Evolutionary conservation across 1,284 basidiomycete genomes (phyloP), one percentile per base, ranked within the genome.

Genomic region (Ceratobasidium sp.): DNA sequence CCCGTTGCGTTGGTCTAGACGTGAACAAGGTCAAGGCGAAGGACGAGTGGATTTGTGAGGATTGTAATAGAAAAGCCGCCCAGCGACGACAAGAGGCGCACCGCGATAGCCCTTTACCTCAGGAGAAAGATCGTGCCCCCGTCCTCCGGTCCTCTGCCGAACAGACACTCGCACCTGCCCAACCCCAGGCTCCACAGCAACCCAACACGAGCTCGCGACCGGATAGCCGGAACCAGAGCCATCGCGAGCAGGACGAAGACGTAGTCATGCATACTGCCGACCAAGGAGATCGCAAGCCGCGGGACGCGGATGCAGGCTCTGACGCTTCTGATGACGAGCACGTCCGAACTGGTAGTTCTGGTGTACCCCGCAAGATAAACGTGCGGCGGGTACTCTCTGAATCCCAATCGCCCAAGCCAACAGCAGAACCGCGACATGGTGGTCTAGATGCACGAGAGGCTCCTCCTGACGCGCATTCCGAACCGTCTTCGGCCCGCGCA

Each of bases 81-180:
- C 66, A 71, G 29, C 53, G 66, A 17, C 66, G 66, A 36, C 53
- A 71, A 47, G 66, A 71, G 41, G 66, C 66, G 22, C 66, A 71
- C 31, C 66, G 66, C n/a, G 66, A 71, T 33, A 54, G 53, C n/a
- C 57, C 57, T 8, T 15, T 41, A 8, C 29, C 33, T 29, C 48
- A 54, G 36, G 66, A 71, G 2, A 71, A 71, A 29, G 66, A 59
- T 15, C 66, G 66, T 47, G 22, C 41, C 2, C 14, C 53, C n/a
- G 15, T 27, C 27, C 44, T 15, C 8, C 53, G 51, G 17, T 44
- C 66, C 11, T 47, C 59, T 14, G 44, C n/a, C 17, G 66, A 71
- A 45, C 62, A 6, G 24, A 27, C 33, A 14, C 24, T 22, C 19
- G 44, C 31, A 8, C 50, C 27, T 5, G 33, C 29, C 33, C 59